Base-by-base conservation (phyloP, 352 stramenopile species). In the Phytophthora pistaciae region DNA sequence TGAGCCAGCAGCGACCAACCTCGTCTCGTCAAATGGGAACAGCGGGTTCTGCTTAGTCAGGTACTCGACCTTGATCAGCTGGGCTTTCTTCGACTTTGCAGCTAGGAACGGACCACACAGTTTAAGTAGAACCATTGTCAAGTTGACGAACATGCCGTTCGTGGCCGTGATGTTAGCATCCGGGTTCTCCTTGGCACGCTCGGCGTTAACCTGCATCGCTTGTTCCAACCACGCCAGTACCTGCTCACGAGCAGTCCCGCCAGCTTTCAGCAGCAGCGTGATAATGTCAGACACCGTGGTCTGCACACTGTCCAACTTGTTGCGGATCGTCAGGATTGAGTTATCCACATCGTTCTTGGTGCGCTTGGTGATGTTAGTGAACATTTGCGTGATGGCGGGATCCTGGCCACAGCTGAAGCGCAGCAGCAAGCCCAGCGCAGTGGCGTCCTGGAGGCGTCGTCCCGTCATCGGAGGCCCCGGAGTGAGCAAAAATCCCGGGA, bases 101-200 rank as follows among this genome's bases (percentile, higher is more conserved):
- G 83, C 74, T 54, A 97, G 66, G 66, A 97, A 96, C 7, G 90
- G 90, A n/a, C 85, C 83, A 70, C 87, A 96, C 9, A 97, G 62
- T 29, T 84, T 86, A 4, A 97, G 74, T 21, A 97, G 50, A 52
- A 94, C 83, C 68, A 92, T 86, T 3, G 83, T 85, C 50, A 96
- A 50, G 67, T 97, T 97, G 13, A 96, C 74, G 49, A 92, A 91
- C 78, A 88, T 93, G 21, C 88, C 88, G 29, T 91, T 85, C 0
- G 85, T 86, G 13, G 88, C 84, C 1, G 85, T 84, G 11, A 92
- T 80, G 40, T 84, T 81, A 23, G 69, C 69, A 27, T 95, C 84
- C 8, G 91, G 88, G 60, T 96, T 94, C 59, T 95, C 90, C 48
- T 95, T 95, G 1, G 86, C 79, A 4, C 85, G 81, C 46, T 93